Base-by-base conservation (phyloP, 768 basidiomycete genomes). In the Macrolepiota dolichaula region DNA sequence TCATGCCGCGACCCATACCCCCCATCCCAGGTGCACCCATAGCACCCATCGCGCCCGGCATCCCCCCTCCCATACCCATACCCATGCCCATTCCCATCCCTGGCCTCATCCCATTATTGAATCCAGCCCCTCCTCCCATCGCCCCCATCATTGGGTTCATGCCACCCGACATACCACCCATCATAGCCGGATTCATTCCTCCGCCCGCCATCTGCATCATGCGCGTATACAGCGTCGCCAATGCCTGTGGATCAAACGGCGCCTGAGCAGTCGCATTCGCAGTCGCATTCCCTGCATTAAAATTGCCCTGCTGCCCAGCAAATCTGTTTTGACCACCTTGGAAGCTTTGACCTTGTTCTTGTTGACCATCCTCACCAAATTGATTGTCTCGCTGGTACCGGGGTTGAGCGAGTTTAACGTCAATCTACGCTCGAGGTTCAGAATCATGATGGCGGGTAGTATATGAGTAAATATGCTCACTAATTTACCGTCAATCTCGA, bases 371-470 rank as follows among this genome's bases (percentile, higher is more conserved):
- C 67, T 84, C 83, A 59, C 79, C 72, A 4, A 74, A 76, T 69
- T 82, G 81, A 67, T 79, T 81, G 72, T 92, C 86, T 37, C 90
- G 84, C 68, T 91, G 89, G 68, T 86, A 89, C 49, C 94, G 85
- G 2, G 96, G 95, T 71, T 97, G 95, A 1, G 96, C 97, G 50
- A 94, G 83, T 75, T 98, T 98, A 50, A 98, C 95, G 70, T 98
- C 97, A 67, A 99, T 96, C 96, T 98, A 62, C 1, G 46, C 15
- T n/a, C 46, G 44, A 59, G 36, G 37, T 35, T 47, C 49, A 22
- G 22, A 19, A 19, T 32, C 42, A 44, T 19, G 17, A 17, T 44
- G 9, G 19, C 42, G 19, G 49, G 24, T 12, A 19, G n/a, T 13
- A 42, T 51, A n/a, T 55, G 36, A 11, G 13, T 15, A 13, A 10